Percentiles rank a stretch among this genome's conserved stretches.
Evolutionary conservation across 768 basidiomycete genomes (phyloP).

Genomic region (Podaxis carcinomalis): DNA sequence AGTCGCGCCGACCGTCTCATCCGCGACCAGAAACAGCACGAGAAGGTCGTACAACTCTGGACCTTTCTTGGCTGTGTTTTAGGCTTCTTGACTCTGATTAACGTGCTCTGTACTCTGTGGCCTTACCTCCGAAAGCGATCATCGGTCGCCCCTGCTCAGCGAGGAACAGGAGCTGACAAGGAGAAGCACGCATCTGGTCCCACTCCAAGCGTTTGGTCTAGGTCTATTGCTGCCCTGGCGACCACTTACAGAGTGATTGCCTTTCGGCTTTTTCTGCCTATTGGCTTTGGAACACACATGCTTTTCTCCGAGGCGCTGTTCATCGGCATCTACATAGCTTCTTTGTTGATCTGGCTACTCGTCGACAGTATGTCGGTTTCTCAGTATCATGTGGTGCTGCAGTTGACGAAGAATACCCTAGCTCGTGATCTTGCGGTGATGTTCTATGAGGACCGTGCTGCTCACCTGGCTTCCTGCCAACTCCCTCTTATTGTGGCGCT

Average conservation of each 20-base stretch:
- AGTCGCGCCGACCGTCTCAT: constrained; percentile 29
- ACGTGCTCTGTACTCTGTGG: constrained; percentile 17
- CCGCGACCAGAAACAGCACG: constrained; percentile 29
- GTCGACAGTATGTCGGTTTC: constrained; percentile 35
- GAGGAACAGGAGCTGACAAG: neutral
- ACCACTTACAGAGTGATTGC: constrained; percentile 44
- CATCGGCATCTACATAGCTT: constrained; percentile 39
- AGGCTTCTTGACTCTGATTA: constrained; percentile 31
- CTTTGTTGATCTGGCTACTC: constrained; percentile 40
- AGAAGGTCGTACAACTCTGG: constrained; percentile 38
- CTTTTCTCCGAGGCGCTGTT: constrained; percentile 41
- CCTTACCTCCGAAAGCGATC: constrained; percentile 3
- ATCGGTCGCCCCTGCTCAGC: neutral
- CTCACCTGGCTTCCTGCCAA: constrained; percentile 41
- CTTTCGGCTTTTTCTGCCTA: constrained; percentile 44
- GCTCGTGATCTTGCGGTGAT: constrained; percentile 27
- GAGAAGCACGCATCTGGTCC: constrained; percentile 2
- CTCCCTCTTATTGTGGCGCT: constrained; percentile 49
- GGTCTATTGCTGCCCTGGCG: constrained; percentile 33
- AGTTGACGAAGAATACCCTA: constrained; percentile 17
- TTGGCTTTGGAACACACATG: constrained; percentile 32
- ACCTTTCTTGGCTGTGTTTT: constrained; percentile 32
- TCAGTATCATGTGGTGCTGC: neutral
- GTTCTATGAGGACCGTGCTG: constrained; percentile 33
- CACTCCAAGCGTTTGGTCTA: constrained; percentile 8